Conservation (phyloP, 352 stramenopile species). For the Lagenidium sp. region DNA sequence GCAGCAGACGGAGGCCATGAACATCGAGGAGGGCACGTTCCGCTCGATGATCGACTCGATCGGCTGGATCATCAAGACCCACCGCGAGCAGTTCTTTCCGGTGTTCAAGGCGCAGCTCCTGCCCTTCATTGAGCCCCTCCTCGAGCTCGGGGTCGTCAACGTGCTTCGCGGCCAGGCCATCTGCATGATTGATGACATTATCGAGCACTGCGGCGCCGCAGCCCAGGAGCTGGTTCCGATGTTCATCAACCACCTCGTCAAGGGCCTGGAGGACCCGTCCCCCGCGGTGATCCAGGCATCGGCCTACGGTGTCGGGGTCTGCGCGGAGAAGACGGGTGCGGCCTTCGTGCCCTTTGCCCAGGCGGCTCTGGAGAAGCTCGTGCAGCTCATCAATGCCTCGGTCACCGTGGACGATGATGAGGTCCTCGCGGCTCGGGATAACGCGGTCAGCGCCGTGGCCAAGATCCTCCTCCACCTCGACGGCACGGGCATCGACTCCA, state of each 20-base stretch:
- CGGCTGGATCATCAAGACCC: conserved; percentile 78
- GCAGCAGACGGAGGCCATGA: conserved; percentile 58
- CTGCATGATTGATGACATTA: conserved; percentile 85
- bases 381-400: conserved; percentile 47
- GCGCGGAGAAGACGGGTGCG: conserved; percentile 60
- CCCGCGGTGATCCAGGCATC: conserved; percentile 67
- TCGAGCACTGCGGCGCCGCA: conserved; percentile 68
- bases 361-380: conserved; percentile 61
- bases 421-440: conserved; percentile 63
- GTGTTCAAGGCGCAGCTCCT: conserved; percentile 65
- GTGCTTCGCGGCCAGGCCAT: conserved; percentile 75
- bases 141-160: conserved; percentile 44
- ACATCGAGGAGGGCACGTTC: conserved; percentile 73
- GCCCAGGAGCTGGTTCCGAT: conserved; percentile 65
- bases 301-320: conserved; percentile 79
- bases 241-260: conserved; percentile 65
- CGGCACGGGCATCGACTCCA: conserved; percentile 39
- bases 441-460: conserved; percentile 70
- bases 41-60: conserved; percentile 79
- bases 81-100: conserved; percentile 69
- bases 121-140: conserved; percentile 53
- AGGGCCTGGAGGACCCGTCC: conserved; percentile 58
- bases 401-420: conserved; percentile 48
- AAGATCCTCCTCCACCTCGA: conserved; percentile 68
- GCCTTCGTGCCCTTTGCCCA: conserved; percentile 67